Evolutionary conservation across 202 grass and related monocot genomes (phyloP).

Genomic region (Digitaria exilis): DNA sequence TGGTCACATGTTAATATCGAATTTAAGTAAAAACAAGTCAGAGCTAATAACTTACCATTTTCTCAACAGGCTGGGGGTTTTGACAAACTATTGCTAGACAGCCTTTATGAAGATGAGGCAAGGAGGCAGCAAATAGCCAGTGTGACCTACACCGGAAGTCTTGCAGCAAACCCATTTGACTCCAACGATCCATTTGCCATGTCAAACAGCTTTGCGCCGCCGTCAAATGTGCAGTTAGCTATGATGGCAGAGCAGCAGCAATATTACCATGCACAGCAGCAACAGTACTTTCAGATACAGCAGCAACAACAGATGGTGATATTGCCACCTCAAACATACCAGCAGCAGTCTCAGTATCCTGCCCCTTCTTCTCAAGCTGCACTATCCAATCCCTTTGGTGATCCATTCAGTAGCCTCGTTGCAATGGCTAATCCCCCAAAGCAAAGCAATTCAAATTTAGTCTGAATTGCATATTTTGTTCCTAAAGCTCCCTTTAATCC

Average conservation of each 20-base stretch:
- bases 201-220: conserved; percentile 71
- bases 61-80: conserved; percentile 74
- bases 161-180: conserved; percentile 59
- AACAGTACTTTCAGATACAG: conserved; percentile 51
- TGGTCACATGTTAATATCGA: background rate
- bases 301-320: conserved; percentile 61
- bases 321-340: conserved; percentile 51
- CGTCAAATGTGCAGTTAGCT: conserved; percentile 76
- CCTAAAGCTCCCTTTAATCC: background rate
- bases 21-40: background rate
- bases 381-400: conserved; percentile 66
- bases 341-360: conserved; percentile 39
- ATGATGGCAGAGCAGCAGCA: conserved; percentile 77
- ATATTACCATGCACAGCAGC: conserved; percentile 57
- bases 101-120: conserved; percentile 79
- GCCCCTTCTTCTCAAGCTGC: conserved; percentile 35
- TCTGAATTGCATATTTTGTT: conserved; percentile 38
- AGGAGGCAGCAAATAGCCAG: conserved; percentile 79
- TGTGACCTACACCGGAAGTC: conserved; percentile 47
- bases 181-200: conserved; percentile 67
- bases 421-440: conserved; percentile 38
- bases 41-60: conserved; percentile 24
- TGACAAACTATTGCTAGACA: conserved; percentile 92
- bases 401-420: conserved; percentile 59
- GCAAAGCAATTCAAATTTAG: conserved; percentile 57